Base-by-base conservation (phyloP, 192 early-diverging fungal species). In the Coemansia sp. region DNA sequence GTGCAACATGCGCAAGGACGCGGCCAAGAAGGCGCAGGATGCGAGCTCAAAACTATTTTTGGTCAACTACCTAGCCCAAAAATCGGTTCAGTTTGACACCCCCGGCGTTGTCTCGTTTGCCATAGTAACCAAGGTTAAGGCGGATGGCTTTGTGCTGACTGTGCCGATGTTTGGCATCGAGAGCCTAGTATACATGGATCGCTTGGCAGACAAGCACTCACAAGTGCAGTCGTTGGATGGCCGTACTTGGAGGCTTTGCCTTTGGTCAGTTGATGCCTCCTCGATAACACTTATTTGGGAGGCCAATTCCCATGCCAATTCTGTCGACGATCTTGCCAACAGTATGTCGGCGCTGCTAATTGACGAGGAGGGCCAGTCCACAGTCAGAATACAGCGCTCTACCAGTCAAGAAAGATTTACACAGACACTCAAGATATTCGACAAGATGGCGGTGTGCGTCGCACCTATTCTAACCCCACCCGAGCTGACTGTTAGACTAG, bases 1-100 rank as follows among this genome's bases (percentile, higher is more conserved):
- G 90, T 68, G 85, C 89, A 98, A 86, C 84, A 89, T 55, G 88
- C 91, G 90, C 92, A 97, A 36, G 92, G 96, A 84, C 86, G 92
- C 73, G 89, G 96, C 20, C 78, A 91, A 60, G 79, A 94, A 61
- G 91, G 94, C 71, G 87, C 95, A 59, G 94, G 96, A 99, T 73
- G 86, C 97, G 16, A 96, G 91, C 87, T 93, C 94, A 5, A 88
- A 93, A 47, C 71, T 98, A 43, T 98, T 92, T 79, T 93, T 98
- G 82, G 94, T 89, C 72, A 89, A 88, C 68, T 96, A 97, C 77
- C 81, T 84, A 31, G 86, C 46, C 88, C 92, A 71, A 87, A 92
- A 69, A 93, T 16, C 61, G 18, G 55, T 12, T 33, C 55, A 34
- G 29, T 85, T 55, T 90, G 90, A 27, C 16, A 40, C 22, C 0